Evolutionary conservation across 495 filamentous ascomycete genomes (phyloP).

Genomic region (Trichocladium antarcticum): DNA sequence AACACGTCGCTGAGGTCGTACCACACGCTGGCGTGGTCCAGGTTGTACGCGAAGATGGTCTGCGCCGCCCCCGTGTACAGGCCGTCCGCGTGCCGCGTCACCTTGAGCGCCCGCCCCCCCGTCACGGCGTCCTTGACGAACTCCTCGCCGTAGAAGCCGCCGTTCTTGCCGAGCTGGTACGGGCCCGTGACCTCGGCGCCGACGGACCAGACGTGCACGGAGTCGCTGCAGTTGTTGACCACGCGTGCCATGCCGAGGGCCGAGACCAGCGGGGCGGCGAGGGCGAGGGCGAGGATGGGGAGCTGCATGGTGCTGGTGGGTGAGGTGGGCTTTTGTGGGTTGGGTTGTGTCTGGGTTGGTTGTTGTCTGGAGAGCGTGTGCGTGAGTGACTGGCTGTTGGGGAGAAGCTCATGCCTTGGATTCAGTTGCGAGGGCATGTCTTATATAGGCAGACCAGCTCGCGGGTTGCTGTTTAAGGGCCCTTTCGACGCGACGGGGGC

Average conservation of each 20-base stretch:
- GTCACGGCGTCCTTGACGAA: constrained; percentile 39
- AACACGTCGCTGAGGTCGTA: constrained; percentile 49
- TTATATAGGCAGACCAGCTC: too few relatives aligned
- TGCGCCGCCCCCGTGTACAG: constrained; percentile 44
- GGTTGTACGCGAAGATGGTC: constrained; percentile 44
- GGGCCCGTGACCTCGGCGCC: constrained; percentile 34
- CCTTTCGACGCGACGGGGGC: too few relatives aligned
- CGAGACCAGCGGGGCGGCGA: constrained; percentile 12
- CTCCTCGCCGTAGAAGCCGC: constrained; percentile 30
- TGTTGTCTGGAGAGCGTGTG: neutral
- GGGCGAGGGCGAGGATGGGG: constrained; percentile 16
- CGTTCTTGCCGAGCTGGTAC: constrained; percentile 32
- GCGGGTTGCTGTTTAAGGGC: too few relatives aligned
- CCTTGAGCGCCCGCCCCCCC: constrained; percentile 47
- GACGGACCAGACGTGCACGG: constrained; percentile 49
- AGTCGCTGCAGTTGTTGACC: constrained; percentile 38
- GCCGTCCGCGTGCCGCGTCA: constrained; percentile 40
- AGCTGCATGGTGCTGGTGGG: constrained; percentile 7
- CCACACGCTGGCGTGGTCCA: constrained; percentile 41
- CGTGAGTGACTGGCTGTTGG: neutral
- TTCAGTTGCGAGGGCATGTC: too few relatives aligned
- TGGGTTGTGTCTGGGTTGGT: neutral
- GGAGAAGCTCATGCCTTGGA: too few relatives aligned
- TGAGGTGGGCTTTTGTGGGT: neutral
- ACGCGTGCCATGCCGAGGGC: constrained; percentile 45